Conservation (phyloP, 768 basidiomycete genomes). For the Pulveroboletus sp. region DNA sequence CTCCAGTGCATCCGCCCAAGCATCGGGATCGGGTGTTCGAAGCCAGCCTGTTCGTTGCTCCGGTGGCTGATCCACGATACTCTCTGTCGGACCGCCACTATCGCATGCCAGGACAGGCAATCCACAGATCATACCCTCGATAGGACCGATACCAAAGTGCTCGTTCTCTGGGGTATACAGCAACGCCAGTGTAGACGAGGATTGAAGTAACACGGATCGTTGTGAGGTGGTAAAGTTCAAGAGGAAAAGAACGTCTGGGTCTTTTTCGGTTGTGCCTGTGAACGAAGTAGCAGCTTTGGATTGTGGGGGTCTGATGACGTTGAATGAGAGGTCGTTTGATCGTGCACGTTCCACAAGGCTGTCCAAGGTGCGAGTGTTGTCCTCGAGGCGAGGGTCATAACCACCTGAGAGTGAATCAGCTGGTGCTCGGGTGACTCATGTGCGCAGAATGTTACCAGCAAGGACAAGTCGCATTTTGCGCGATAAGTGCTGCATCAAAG, state of each 20-base stretch:
- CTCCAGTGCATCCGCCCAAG: conserved; percentile 80
- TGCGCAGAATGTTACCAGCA: conserved; percentile 51
- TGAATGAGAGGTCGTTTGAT: conserved; percentile 53
- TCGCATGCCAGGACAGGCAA: conserved; percentile 87
- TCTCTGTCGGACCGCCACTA: conserved; percentile 90
- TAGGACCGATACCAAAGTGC: conserved; percentile 95
- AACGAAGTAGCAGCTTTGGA: conserved; percentile 43
- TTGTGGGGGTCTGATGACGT: conserved; percentile 49
- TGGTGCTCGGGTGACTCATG: background rate
- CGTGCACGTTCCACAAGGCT: conserved; percentile 59
- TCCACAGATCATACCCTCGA: conserved; percentile 93
- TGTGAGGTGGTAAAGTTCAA: conserved; percentile 87
- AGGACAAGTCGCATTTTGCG: conserved; percentile 66
- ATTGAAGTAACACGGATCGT: conserved; percentile 74
- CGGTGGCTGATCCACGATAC: conserved; percentile 46
- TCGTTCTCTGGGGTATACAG: conserved; percentile 95
- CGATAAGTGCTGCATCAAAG: conserved; percentile 18
- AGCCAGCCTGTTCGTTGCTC: conserved; percentile 76
- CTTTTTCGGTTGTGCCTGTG: conserved; percentile 32
- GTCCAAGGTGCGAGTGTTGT: conserved; percentile 73
- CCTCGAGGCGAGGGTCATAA: conserved; percentile 83
- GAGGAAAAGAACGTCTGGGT: conserved; percentile 78
- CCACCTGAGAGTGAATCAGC: conserved; percentile 54
- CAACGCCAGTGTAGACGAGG: conserved; percentile 64
- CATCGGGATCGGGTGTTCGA: conserved; percentile 51